Evolutionary conservation across 2,329 filamentous ascomycete species (phyloP), one percentile per base, ranked within the genome.

Genomic region (Arthrobotrys sinensis): DNA sequence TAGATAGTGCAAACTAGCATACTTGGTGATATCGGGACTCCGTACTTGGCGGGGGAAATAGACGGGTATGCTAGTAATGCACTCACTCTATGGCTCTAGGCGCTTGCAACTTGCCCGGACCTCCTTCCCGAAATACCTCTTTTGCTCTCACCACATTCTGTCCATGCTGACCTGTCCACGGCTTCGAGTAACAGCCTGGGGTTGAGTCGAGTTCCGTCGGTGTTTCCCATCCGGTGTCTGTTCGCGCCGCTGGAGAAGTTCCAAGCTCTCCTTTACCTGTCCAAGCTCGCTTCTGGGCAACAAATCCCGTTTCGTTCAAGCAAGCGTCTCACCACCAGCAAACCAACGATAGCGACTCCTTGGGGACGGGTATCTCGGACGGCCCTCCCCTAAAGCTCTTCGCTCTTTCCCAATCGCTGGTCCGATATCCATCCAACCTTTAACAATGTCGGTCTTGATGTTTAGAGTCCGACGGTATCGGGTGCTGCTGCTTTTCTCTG

Each of bases 401-500:
- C 36, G 53, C 36, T 50, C 21, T 64, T 32, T 32, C 36, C 7
- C 12, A 14, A 19, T 24, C 50, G n/a, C 24, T 3, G 24, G 16
- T 43, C 45, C 67, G 43, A 62, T 32, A 24, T 32, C 7, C 12
- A 1, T 21, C 11, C 53, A n/a, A 40, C 36, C 4, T 50, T 34
- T 14, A n/a, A 53, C 28, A 32, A 78, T 78, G 75, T 63, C 75
- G 34, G 75, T 78, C 40, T 34, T 78, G 12, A 53, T 78, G 75
- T 78, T 78, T 34, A 78, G 63, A 70, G 65, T 78, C 52, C 67
- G 75, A 50, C 75, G 75, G 16, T 78, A 78, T 45, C 60, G 75
- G 45, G 55, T 78, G 5, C 63, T 78, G 67, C 52, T 78, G 45
- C 67, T 78, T 21, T 78, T 78, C 67, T 68, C 75, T 16, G 75